Evolutionary conservation across 2,329 filamentous ascomycete genomes (phyloP).

Genomic region (Furcasterigmium sp.): DNA sequence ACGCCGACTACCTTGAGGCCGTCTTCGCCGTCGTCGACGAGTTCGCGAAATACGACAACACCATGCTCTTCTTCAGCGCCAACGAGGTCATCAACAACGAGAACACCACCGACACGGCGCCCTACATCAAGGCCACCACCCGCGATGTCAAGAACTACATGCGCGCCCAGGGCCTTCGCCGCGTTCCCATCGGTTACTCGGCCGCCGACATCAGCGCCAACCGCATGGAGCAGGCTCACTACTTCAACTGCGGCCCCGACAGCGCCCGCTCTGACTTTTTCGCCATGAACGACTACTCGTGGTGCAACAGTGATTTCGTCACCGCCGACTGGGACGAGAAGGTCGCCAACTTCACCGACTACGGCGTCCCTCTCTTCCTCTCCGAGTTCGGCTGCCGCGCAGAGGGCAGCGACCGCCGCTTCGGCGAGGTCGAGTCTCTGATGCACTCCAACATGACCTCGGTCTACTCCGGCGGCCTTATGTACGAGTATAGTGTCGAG

Average conservation of each 20-base stretch:
- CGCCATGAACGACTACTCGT: slow-evolving; percentile 86
- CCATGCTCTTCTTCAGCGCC: slow-evolving; percentile 77
- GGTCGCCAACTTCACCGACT: slow-evolving; percentile 81
- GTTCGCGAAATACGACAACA: slow-evolving; percentile 80
- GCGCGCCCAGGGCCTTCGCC: slow-evolving; percentile 53
- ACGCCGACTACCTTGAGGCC: slow-evolving; percentile 75
- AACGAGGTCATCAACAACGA: slow-evolving; percentile 75
- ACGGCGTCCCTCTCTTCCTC: slow-evolving; percentile 86
- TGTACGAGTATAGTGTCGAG: slow-evolving; percentile 91
- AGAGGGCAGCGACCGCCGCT: slow-evolving; percentile 65
- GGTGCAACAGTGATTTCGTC: slow-evolving; percentile 68
- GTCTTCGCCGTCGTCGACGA: slow-evolving; percentile 85
- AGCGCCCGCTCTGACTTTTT: slow-evolving; percentile 85
- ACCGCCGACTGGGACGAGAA: slow-evolving; percentile 80
- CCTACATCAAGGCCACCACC: slow-evolving; percentile 73
- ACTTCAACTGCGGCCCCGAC: slow-evolving; percentile 90
- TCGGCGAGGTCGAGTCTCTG: slow-evolving; percentile 71
- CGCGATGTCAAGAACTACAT: slow-evolving; percentile 73
- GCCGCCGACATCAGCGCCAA: slow-evolving; percentile 79
- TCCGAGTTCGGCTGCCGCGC: slow-evolving; percentile 91
- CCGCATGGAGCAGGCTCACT: slow-evolving; percentile 78
- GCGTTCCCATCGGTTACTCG: slow-evolving; percentile 70
- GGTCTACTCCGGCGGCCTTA: slow-evolving; percentile 92
- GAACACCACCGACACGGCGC: slow-evolving; percentile 59
- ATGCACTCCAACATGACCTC: slow-evolving; percentile 79